These are phyloP conservation scores for Phytophthora kernoviae DNA, from an alignment of 352 stramenopile genomes.

Conservation along the genomic window DNA sequence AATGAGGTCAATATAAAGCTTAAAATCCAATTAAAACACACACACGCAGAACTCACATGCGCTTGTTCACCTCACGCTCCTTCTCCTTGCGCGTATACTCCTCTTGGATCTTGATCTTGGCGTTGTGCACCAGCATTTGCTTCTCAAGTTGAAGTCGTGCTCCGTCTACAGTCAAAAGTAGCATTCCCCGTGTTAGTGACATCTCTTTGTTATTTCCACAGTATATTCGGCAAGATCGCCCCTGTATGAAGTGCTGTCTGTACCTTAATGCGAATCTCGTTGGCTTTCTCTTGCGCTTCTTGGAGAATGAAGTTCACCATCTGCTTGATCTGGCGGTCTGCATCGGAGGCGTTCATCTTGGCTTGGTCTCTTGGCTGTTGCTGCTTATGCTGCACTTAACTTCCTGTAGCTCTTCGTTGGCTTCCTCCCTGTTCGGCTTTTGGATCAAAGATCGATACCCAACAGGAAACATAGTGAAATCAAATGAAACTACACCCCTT, in stretches of 20 bases:
- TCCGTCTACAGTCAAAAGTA: constrained; percentile 84
- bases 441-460: not conserved
- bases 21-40: not conserved
- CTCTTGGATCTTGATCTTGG: constrained; percentile 98
- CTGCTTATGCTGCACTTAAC: constrained; percentile 1
- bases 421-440: constrained; percentile 15
- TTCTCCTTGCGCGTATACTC: constrained; percentile 98
- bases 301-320: constrained; percentile 99
- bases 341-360: constrained; percentile 85
- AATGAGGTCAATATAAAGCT: not conserved
- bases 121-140: constrained; percentile 98
- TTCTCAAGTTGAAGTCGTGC: constrained; percentile 99
- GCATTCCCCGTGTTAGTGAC: no score
- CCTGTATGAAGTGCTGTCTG: not conserved
- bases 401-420: not conserved
- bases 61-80: constrained; percentile 95
- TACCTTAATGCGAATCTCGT: constrained; percentile 98
- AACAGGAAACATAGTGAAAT: not conserved
- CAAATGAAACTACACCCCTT: no score
- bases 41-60: constrained; percentile 76
- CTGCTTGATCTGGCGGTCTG: constrained; percentile 93
- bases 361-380: constrained; percentile 1
- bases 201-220: no score
- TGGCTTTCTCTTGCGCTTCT: constrained; percentile 99
- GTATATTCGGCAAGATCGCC: not conserved